Conservation (phyloP, 2,329 filamentous ascomycete genomes). For the Colletotrichum sp. region DNA sequence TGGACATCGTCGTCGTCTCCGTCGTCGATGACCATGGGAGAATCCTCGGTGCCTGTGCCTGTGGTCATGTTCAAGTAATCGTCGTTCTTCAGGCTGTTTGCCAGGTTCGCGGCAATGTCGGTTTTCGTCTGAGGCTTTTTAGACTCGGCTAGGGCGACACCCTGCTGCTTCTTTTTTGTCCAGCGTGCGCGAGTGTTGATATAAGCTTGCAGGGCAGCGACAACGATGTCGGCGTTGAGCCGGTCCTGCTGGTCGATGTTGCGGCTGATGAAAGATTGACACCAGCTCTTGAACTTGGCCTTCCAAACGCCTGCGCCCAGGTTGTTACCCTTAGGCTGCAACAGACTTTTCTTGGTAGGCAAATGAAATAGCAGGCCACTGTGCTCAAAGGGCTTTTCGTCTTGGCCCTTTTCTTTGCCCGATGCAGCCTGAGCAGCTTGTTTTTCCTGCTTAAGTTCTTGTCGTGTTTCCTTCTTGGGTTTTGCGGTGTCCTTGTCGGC, state of each 20-base stretch:
- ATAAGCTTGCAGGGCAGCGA: slow-evolving; percentile 3
- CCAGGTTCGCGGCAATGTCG: slow-evolving; percentile 5
- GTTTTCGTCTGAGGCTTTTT: slow-evolving; percentile 2
- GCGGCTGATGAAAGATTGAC: slow-evolving; percentile 28
- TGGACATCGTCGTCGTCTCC: slow-evolving; percentile 7
- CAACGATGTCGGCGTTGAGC: slow-evolving; percentile 8
- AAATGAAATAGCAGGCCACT: neutral
- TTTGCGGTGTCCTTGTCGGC: neutral
- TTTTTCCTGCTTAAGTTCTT: neutral
- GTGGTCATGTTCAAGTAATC: neutral
- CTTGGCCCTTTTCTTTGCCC: slow-evolving; percentile 1
- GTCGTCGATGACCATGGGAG: slow-evolving; percentile 9
- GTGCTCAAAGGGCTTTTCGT: neutral
- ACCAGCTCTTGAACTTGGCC: slow-evolving; percentile 39
- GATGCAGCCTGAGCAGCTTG: neutral
- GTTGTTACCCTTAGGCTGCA: slow-evolving; percentile 13
- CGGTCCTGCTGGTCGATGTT: slow-evolving; percentile 8
- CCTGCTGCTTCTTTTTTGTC: slow-evolving; percentile 7
- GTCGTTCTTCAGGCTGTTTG: slow-evolving; percentile 5
- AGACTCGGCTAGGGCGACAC: neutral
- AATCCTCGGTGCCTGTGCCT: neutral
- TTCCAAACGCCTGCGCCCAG: slow-evolving; percentile 27
- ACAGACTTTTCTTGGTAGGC: slow-evolving; percentile 8
- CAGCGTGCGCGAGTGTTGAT: slow-evolving; percentile 1
- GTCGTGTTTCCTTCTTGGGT: neutral